Base-by-base conservation (phyloP, 163 green algal species). In the Scenedesmus sp. region DNA sequence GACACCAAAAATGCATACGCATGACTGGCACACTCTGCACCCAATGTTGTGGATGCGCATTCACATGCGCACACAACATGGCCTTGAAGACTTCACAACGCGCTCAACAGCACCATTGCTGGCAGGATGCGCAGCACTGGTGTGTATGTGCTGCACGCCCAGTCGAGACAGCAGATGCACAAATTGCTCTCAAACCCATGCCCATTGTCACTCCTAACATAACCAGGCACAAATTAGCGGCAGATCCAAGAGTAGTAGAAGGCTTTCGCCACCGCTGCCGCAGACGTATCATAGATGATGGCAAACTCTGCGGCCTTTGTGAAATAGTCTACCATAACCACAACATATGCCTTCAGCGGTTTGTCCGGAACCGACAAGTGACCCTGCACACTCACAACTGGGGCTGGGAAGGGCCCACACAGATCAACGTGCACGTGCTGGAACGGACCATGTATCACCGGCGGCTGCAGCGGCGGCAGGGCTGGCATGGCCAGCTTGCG, bases 391-490 rank as follows among this genome's bases (percentile, higher is more conserved):
- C 42, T 40, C 13, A 89, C 18, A 3, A 83, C n/a, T 26, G 84
- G 61, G 3, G 83, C 68, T 1, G 73, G 2, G n/a, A 93, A 91
- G 0, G 90, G 84, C 15, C 90, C 90, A 93, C 26, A 68, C 37
- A 93, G 24, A 91, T 93, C 90, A 56, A 93, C 82, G 68, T 91
- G 90, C 30, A 91, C 51, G 83, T 93, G 90, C 30, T 89, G 43
- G 61, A 93, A 93, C 12, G 85, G 78, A 46, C 90, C 80, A 82
- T 68, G 61, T 5, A 93, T 53, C 4, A 72, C 43, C 53, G 90
- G 90, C 72, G 83, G 15, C 78, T 91, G 59, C 59, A 89, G 15
- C 1, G 65, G 85, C 9, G 90, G 79, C 37, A 88, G 33, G 1
- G 42, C 59, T 16, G 87, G 80, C 86, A 93, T 49, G 0, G 81